Evolutionary conservation across 2,329 filamentous ascomycete genomes (phyloP).

Genomic region (Hysterium pulicare): DNA sequence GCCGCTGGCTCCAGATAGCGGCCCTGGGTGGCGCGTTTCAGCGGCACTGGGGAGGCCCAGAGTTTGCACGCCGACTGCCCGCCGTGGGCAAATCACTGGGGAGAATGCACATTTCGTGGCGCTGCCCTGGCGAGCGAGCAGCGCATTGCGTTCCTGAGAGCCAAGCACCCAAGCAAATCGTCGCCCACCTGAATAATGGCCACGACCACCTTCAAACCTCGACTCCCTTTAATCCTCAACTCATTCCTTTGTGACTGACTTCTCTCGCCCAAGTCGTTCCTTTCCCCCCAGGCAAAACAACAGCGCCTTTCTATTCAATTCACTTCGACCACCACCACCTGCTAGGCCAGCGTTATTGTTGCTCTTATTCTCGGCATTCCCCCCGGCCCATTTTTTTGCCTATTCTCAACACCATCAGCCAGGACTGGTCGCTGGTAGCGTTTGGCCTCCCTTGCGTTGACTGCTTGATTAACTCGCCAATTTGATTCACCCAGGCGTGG

Average conservation of each 20-base stretch:
- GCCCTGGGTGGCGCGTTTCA: not conserved
- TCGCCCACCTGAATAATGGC: not conserved
- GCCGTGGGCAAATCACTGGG: not conserved
- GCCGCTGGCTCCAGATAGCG: not conserved
- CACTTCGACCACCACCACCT: slow-evolving; percentile 16
- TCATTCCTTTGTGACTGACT: slow-evolving; percentile 1
- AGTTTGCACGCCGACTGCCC: not conserved
- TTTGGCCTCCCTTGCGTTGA: slow-evolving; percentile 27
- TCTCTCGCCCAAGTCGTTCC: slow-evolving; percentile 27
- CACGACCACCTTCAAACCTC: slow-evolving; percentile 9
- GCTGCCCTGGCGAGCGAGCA: not conserved
- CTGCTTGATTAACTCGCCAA: slow-evolving; percentile 25
- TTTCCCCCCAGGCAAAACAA: no score
- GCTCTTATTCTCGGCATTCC: slow-evolving; percentile 22
- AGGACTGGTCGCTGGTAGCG: slow-evolving; percentile 21
- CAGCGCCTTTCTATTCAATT: no score
- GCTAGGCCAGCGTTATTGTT: slow-evolving; percentile 15
- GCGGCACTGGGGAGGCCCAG: not conserved
- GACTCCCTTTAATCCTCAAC: slow-evolving; percentile 14
- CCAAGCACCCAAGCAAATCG: not conserved
- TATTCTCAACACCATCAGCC: slow-evolving; percentile 17
- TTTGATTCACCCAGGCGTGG: slow-evolving; percentile 19
- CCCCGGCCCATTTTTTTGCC: slow-evolving; percentile 20
- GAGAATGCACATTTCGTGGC: not conserved
- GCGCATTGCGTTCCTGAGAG: slow-evolving; percentile 1